Percentiles rank a stretch among this genome's conserved stretches.
phyloP scores from a whole-genome alignment of 345 rosid species.

The Eucalyptus rudis region DNA sequence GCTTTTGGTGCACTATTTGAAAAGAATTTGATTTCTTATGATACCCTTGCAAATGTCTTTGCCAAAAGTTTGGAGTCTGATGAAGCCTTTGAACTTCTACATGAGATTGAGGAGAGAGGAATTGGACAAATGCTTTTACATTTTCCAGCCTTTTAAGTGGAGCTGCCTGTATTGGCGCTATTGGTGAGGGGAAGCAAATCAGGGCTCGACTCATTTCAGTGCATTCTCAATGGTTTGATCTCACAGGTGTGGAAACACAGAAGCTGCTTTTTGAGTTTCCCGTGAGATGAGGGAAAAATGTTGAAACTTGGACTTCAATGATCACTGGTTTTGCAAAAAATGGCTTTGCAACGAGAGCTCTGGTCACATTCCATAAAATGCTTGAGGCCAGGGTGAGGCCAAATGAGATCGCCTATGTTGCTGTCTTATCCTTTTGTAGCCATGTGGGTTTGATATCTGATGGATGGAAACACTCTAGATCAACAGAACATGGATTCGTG shows the following conservation, averaged over 20 bases:
- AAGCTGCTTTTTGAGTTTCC: conserved; percentile 33
- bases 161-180: neutral
- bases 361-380: conserved; percentile 47
- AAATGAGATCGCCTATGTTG: conserved; percentile 51
- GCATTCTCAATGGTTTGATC: conserved; percentile 46
- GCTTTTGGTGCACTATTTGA: neutral
- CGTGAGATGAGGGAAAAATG: conserved; percentile 4
- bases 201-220: conserved; percentile 22
- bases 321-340: conserved; percentile 70
- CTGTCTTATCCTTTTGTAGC: conserved; percentile 65
- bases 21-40: neutral
- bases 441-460: neutral
- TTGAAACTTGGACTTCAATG: conserved; percentile 71
- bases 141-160: conserved; percentile 66
- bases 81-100: neutral
- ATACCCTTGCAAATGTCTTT: neutral
- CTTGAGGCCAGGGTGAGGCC: conserved; percentile 30
- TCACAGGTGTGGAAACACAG: conserved; percentile 48
- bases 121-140: conserved; percentile 29
- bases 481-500: conserved; percentile 40
- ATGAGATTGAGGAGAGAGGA: neutral
- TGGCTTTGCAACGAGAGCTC: conserved; percentile 44
- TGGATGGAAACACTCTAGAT: conserved; percentile 53
- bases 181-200: conserved; percentile 56
- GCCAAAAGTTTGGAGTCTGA: neutral